These are phyloP conservation scores for Mortierella polycephala DNA, from an alignment of 371 early-diverging fungal genomes.

Conservation along the genomic window DNA sequence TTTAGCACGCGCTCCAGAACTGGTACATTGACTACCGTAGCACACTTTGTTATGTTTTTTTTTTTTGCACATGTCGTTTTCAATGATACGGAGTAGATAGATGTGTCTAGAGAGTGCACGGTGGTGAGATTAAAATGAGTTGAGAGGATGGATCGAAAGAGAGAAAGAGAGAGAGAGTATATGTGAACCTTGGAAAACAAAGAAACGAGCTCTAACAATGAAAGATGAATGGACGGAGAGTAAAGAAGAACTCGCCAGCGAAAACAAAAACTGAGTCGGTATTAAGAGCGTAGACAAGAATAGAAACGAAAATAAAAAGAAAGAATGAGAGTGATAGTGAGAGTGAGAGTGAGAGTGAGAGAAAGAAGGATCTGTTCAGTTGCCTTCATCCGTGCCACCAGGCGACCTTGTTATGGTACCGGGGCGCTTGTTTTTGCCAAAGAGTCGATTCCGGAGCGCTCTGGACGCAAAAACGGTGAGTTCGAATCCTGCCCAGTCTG, in stretches of 20 bases:
- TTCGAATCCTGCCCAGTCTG: slow-evolving; percentile 80
- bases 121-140: no score
- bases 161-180: no score
- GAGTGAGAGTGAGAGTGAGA: not conserved
- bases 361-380: not conserved
- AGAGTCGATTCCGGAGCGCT: slow-evolving; percentile 83
- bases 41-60: no score
- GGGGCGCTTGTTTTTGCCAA: slow-evolving; percentile 61
- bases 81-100: no score
- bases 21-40: not conserved
- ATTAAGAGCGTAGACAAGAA: not conserved
- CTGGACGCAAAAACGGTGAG: slow-evolving; percentile 90
- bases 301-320: not conserved
- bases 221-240: no score
- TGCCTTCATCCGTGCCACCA: slow-evolving; percentile 27
- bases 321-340: not conserved
- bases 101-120: no score
- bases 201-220: no score
- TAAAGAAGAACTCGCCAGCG: no score
- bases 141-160: no score
- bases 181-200: no score
- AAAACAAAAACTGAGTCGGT: not conserved
- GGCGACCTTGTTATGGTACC: slow-evolving; percentile 24
- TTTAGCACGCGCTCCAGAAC: not conserved
- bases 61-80: no score